Conservation (phyloP, 2,329 filamentous ascomycete species). For the Pseudogymnoascus sp. region DNA sequence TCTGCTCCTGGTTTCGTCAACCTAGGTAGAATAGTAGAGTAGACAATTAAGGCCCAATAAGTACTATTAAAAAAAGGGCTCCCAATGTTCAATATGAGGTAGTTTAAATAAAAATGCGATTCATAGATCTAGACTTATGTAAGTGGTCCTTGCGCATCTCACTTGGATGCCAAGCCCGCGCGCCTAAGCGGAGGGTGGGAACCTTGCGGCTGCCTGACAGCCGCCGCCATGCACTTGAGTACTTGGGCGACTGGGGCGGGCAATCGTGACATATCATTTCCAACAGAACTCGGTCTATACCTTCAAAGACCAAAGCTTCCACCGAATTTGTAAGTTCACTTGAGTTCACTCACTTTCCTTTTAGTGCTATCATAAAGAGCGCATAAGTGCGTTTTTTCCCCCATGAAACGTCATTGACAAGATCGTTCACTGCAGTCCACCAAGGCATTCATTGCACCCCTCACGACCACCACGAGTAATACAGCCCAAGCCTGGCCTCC, state of each 20-base stretch:
- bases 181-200: neutral
- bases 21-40: neutral
- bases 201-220: slow-evolving; percentile 4
- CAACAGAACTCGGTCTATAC: slow-evolving; percentile 6
- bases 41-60: neutral
- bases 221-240: slow-evolving; percentile 6
- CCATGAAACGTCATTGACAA: slow-evolving; percentile 6
- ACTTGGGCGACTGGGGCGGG: neutral
- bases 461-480: neutral
- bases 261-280: slow-evolving; percentile 7
- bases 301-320: neutral
- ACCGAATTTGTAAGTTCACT: slow-evolving; percentile 1
- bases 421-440: neutral
- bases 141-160: neutral
- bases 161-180: slow-evolving; percentile 2
- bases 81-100: neutral
- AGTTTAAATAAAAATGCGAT: neutral
- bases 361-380: neutral
- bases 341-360: neutral
- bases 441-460: neutral
- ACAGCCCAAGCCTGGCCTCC: neutral
- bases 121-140: neutral
- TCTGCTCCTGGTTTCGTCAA: neutral
- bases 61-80: neutral
- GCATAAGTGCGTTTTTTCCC: neutral